These are phyloP conservation scores for Puccinia hordei DNA, from an alignment of 1,284 basidiomycete species.

Conservation along the genomic window DNA sequence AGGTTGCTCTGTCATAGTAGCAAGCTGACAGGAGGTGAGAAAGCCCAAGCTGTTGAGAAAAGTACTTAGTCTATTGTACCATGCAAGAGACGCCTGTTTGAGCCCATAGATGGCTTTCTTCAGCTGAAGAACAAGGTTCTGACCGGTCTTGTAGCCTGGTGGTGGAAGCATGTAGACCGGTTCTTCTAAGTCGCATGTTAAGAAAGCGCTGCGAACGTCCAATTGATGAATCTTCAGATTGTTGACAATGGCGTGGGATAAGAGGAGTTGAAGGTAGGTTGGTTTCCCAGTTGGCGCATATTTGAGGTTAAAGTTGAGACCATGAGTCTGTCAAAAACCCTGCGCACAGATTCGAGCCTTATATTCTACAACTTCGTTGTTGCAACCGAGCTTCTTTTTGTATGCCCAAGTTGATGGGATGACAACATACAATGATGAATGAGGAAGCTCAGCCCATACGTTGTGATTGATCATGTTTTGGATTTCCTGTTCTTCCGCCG, in stretches of 20 bases:
- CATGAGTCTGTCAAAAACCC: conserved; percentile 4
- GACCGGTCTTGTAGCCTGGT: conserved; percentile 4
- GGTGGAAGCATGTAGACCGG: conserved; percentile 18
- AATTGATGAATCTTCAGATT: too few species aligned
- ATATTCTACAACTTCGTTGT: conserved; percentile 3
- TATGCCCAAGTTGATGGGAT: conserved; percentile 14
- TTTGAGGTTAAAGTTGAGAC: background rate
- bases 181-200: conserved; percentile 45
- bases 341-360: conserved; percentile 14
- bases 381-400: conserved; percentile 11
- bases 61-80: background rate
- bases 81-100: conserved; percentile 40
- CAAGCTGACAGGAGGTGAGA: background rate
- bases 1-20: too few species aligned
- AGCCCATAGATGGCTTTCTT: conserved; percentile 52
- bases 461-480: background rate
- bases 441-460: background rate
- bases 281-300: conserved; percentile 50
- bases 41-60: background rate
- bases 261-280: conserved; percentile 59
- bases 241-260: conserved; percentile 39
- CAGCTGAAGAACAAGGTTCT: background rate
- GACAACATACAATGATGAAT: too few species aligned
- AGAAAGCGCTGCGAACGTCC: conserved; percentile 51
- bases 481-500: background rate